Evolutionary conservation across 2,329 filamentous ascomycete species (phyloP).

Genomic region (Sporothrix humicola): DNA sequence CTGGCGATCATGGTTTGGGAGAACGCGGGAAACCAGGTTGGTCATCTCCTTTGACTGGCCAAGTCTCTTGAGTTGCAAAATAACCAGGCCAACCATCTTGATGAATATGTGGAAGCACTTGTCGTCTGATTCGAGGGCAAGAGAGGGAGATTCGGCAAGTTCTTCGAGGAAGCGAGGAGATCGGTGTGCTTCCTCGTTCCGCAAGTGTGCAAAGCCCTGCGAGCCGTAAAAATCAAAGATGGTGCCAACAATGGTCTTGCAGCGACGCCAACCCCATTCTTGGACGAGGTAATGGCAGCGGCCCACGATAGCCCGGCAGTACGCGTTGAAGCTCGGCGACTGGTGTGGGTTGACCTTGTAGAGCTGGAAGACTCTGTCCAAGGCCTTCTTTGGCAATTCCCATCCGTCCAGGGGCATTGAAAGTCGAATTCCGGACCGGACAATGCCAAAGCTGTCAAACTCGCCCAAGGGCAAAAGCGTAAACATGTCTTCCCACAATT

Average conservation of each 20-base stretch:
- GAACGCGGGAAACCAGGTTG: constrained; percentile 65
- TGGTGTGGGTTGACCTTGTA: constrained; percentile 63
- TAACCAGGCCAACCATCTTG: constrained; percentile 65
- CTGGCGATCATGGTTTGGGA: constrained; percentile 70
- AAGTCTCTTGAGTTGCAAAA: constrained; percentile 56
- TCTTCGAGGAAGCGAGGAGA: constrained; percentile 67
- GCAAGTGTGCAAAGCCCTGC: constrained; percentile 65
- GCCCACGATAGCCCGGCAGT: constrained; percentile 63
- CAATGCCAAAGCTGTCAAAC: constrained; percentile 61
- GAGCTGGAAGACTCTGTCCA: constrained; percentile 63
- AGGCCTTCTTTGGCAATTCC: constrained; percentile 61
- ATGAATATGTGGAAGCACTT: constrained; percentile 71
- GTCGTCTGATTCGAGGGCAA: constrained; percentile 61
- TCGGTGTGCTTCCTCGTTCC: constrained; percentile 67
- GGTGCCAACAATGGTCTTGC: constrained; percentile 61
- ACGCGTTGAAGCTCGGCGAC: constrained; percentile 67
- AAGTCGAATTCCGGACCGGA: constrained; percentile 50
- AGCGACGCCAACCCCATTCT: constrained; percentile 69
- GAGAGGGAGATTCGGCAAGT: constrained; percentile 53
- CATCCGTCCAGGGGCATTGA: constrained; percentile 60
- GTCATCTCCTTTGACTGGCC: constrained; percentile 61
- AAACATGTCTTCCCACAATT: constrained; percentile 64
- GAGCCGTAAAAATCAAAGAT: constrained; percentile 73
- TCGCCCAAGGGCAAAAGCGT: constrained; percentile 65
- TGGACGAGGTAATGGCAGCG: constrained; percentile 68